These are phyloP conservation scores for Trichosanthes truncata DNA, from an alignment of 306 rosid genomes.

Conservation along the genomic window DNA sequence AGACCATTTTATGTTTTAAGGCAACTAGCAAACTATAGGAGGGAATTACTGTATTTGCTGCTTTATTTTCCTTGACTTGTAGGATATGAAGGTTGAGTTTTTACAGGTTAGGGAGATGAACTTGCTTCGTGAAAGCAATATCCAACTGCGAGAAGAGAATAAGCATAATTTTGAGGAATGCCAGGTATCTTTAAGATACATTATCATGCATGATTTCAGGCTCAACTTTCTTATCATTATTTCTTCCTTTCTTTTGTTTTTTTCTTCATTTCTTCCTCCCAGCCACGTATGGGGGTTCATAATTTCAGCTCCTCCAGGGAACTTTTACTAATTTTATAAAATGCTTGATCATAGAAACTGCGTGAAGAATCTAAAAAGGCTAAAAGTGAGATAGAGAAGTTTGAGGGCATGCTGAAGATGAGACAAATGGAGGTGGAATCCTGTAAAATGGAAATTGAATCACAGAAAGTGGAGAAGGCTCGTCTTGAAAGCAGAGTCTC, in stretches of 20 bases:
- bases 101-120: slow-evolving; percentile 79
- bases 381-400: slow-evolving; percentile 36
- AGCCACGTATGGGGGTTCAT: not conserved
- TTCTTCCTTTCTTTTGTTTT: not conserved
- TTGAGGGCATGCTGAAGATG: slow-evolving; percentile 51
- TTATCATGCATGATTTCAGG: not conserved
- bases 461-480: slow-evolving; percentile 43
- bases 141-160: slow-evolving; percentile 96
- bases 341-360: slow-evolving; percentile 44
- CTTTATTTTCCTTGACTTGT: not conserved
- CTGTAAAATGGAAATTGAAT: slow-evolving; percentile 50
- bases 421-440: slow-evolving; percentile 52
- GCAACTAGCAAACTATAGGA: not conserved
- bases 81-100: slow-evolving; percentile 4
- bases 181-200: slow-evolving; percentile 42
- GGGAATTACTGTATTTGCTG: not conserved
- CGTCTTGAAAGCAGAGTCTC: slow-evolving; percentile 41
- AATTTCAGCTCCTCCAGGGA: not conserved
- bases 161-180: slow-evolving; percentile 96
- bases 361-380: slow-evolving; percentile 58
- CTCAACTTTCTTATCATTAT: not conserved
- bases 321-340: not conserved
- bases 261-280: not conserved
- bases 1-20: not conserved
- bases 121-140: slow-evolving; percentile 94